Base-by-base conservation (phyloP, 2,329 filamentous ascomycete species). In the Aspergillus hortae region DNA sequence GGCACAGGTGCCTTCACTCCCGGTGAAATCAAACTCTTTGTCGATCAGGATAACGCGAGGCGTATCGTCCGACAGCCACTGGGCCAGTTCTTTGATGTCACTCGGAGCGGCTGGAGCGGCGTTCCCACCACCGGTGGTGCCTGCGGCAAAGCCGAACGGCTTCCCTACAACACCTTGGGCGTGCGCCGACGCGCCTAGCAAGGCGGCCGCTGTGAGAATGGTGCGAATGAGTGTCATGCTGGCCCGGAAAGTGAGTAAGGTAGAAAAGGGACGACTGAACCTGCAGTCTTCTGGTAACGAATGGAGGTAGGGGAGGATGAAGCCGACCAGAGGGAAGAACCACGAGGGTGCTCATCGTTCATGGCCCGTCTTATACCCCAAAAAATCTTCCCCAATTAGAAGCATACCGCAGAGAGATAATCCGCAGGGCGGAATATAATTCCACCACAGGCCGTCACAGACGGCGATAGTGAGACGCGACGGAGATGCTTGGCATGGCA, bases 31-130 rank as follows among this genome's bases (percentile, higher is more conserved):
- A 52, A 67, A 67, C 44, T 74, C 75, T 62, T 82, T 80, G 63
- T 77, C 75, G 25, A 86, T 74, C 48, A 85, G 73, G 60, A 86
- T 85, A 54, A 79, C 77, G 41, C 81, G 77, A n/a, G 82, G 64
- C n/a, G 70, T 68, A 51, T 69, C 69, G 66, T 84, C 81, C 4
- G 73, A 70, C 11, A 86, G 76, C 71, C 83, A 86, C 40, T 69
- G 73, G 59, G 78, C 77, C 30, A 86, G 77, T 74, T 87, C 72
- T 11, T 68, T 70, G 40, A 69, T 80, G 47, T 74, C 78, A 6
- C 68, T 72, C 6, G 82, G 82, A 52, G 80, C 77, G 6, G 78
- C 80, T 36, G 80, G 66, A 4, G 71, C 67, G 11, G 79, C 81
- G 54, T 60, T 72, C 49, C 81, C 82, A 59, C 83, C 83, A 44